phyloP scores from a whole-genome alignment of 2,329 filamentous ascomycete species.

The Botryotinia convoluta region DNA sequence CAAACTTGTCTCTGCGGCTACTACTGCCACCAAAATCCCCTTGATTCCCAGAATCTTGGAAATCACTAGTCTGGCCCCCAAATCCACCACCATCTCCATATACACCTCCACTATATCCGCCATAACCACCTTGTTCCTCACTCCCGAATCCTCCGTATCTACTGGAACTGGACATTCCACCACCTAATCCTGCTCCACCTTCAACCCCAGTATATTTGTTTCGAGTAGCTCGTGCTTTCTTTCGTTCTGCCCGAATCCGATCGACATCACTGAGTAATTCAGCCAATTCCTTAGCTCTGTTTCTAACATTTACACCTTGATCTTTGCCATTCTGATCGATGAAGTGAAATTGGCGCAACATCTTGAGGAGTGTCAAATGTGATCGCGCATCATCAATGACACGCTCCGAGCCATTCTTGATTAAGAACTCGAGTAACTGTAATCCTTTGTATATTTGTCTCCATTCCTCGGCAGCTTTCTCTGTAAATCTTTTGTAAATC shows the following conservation, averaged over 20 bases:
- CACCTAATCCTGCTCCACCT: slow-evolving; percentile 65
- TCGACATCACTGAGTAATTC: slow-evolving; percentile 94
- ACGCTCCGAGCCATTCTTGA: slow-evolving; percentile 96
- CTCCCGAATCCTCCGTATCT: slow-evolving; percentile 88
- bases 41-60: slow-evolving; percentile 52
- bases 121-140: slow-evolving; percentile 64
- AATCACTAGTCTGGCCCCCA: slow-evolving; percentile 73
- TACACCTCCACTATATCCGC: slow-evolving; percentile 67
- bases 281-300: slow-evolving; percentile 90
- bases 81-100: slow-evolving; percentile 97
- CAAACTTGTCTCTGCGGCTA: slow-evolving; percentile 72
- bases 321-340: slow-evolving; percentile 97
- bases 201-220: slow-evolving; percentile 96
- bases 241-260: slow-evolving; percentile 73
- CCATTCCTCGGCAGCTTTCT: slow-evolving; percentile 98
- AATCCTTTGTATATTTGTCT: slow-evolving; percentile 98
- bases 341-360: slow-evolving; percentile 97
- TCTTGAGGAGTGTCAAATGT: slow-evolving; percentile 92
- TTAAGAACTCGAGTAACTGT: slow-evolving; percentile 91
- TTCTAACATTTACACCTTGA: slow-evolving; percentile 95
- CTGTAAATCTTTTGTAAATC: slow-evolving; percentile 99
- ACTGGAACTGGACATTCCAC: slow-evolving; percentile 45
- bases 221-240: slow-evolving; percentile 86
- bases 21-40: slow-evolving; percentile 27
- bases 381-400: slow-evolving; percentile 96